Percentiles rank a stretch among this genome's conserved stretches.
These are phyloP conservation scores for Apophysomyces sp. DNA, from an alignment of 371 early-diverging fungal species.

Conservation along the genomic window DNA sequence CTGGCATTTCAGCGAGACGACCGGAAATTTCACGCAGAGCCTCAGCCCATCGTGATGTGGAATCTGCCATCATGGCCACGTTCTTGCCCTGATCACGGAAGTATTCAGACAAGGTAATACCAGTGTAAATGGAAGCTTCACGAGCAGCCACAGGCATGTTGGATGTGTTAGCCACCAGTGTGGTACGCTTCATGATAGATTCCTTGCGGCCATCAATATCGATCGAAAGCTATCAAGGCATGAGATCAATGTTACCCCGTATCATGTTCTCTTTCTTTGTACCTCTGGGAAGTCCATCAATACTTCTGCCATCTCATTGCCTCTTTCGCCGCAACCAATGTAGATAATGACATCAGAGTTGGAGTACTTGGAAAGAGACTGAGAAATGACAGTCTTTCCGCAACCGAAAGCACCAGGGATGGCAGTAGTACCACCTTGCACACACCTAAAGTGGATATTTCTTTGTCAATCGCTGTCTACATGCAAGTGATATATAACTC, in stretches of 20 bases:
- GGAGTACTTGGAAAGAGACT: constrained; percentile 99
- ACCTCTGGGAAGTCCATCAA: constrained; percentile 99
- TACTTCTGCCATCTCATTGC: constrained; percentile 99
- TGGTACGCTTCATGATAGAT: constrained; percentile 99
- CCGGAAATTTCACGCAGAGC: constrained; percentile 99
- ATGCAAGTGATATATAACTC: constrained; percentile 24
- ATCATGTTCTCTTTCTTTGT: not conserved
- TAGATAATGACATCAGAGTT: constrained; percentile 99
- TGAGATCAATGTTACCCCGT: not conserved
- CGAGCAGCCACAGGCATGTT: constrained; percentile 99
- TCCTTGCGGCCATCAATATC: constrained; percentile 93
- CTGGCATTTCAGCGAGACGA: constrained; percentile 99
- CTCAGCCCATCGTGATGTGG: constrained; percentile 99
- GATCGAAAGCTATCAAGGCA: constrained; percentile 67
- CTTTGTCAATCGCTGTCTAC: not conserved
- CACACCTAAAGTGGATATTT: constrained; percentile 63
- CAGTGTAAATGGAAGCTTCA: constrained; percentile 99
- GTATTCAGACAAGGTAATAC: constrained; percentile 99
- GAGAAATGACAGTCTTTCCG: constrained; percentile 99
- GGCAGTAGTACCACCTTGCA: constrained; percentile 99
- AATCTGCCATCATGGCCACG: constrained; percentile 99
- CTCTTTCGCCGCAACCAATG: constrained; percentile 99
- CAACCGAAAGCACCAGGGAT: constrained; percentile 99
- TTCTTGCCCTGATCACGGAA: constrained; percentile 99
- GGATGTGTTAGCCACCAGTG: constrained; percentile 99